Base-by-base conservation (phyloP, 176 grass and related monocot genomes). In the Carex scoparia region DNA sequence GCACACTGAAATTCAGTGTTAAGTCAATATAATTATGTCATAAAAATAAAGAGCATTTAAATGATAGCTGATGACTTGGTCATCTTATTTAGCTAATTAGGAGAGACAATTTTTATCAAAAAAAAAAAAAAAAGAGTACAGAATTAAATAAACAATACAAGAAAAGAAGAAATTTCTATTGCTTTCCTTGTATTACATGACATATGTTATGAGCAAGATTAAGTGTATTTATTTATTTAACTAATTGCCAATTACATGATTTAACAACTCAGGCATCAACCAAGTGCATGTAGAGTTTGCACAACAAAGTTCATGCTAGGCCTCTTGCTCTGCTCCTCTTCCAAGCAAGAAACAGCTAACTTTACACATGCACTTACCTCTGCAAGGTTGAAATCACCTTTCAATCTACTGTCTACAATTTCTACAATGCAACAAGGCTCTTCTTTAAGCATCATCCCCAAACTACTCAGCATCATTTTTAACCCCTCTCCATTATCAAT, bases 281-380 rank as follows among this genome's bases (percentile, higher is more conserved):
- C 0, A 33, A 82, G 37, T 53, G 23, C 23, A 23, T 23, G 76
- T 4, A 87, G 86, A 69, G 80, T 53, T 48, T 64, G 64, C 62
- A 83, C 65, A 42, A 87, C 65, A 53, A 15, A 82, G 2, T 87
- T 37, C 86, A 87, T 87, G 33, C 37, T 87, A 12, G 86, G 86
- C 65, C 86, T 83, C 66, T 83, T 82, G 30, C 60, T 74, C 3
- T 79, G 79, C 19, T 87, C 86, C 49, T 87, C 86, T 73, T 87
- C 32, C 68, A 87, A 83, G 86, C 86, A 87, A 87, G 65, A 37
- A 61, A 75, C 8, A 49, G 86, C 86, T 31, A 87, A 73, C 23
- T 87, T 58, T 18, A 87, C 46, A 31, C 67, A 51, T 16, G 6
- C 1, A 58, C 18, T 28, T 18, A 66, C 86, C 53, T 87, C 62